Evolutionary conservation across 371 early-diverging fungal genomes (phyloP), one percentile per base, ranked within the genome.

Genomic region (Encephalitozoon cuniculi): DNA sequence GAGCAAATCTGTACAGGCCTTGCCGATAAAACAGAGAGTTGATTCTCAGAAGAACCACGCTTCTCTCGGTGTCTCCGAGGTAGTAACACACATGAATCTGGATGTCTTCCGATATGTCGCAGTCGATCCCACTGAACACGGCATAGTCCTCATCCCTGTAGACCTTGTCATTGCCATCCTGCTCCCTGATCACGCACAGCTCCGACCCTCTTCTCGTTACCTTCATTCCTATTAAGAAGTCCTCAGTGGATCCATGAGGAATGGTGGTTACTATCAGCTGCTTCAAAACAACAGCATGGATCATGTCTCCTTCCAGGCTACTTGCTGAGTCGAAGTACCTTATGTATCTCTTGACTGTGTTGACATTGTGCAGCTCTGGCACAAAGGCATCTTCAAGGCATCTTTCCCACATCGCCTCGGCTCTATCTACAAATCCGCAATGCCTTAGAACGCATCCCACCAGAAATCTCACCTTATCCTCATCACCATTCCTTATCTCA

Each of bases 241-340:
- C 4, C 11, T 11, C 15, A 68, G 52, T 25, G 18, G 34, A 18
- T 32, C 26, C 34, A 32, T 46, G n/a, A 2, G 72, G 73, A 41
- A 68, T 65, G 15, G 68, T 74, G 18, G 78, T 75, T 6, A 78
- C 68, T 49, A 78, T 78, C 21, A 78, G 15, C 26, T 78, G 78
- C 49, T 73, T 77, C 41, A 78, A 65, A n/a, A 44, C 25, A 25
- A 65, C 28, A n/a, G 23, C 12, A 15, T 52, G 46, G n/a, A 15
- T 12, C 21, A 9, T 12, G 3, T 72, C 49, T 43, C 28, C 30
- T 15, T 32, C 49, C 23, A 53, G 49, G 18, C 25, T 44, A 37
- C 39, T 34, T 39, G 32, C 28, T 1, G 67, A 52, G 15, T 78
- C 40, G 46, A 67, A 73, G 64, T 73, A 74, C 37, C 30, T 64